Evolutionary conservation across 164 flowering plant genomes (phyloP).

Genomic region (Malania oleifera): DNA sequence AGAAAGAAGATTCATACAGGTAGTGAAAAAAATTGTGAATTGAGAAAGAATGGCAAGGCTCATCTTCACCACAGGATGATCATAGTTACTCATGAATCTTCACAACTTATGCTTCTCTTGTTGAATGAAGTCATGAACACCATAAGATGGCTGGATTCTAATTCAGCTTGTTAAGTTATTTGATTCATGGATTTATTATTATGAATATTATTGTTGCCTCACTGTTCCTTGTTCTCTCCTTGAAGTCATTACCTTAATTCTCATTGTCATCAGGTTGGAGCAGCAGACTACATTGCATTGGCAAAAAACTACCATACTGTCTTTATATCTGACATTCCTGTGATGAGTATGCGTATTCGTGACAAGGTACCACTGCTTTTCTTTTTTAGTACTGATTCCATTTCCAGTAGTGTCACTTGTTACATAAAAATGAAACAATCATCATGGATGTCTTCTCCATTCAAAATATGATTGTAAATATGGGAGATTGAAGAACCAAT

Average conservation of each 20-base stretch:
- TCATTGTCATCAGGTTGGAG: slow-evolving; percentile 60
- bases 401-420: too few species aligned
- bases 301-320: slow-evolving; percentile 85
- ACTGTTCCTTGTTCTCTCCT: not conserved
- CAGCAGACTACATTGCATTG: slow-evolving; percentile 95
- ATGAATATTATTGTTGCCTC: not conserved
- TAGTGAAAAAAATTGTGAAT: too few species aligned
- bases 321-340: slow-evolving; percentile 81
- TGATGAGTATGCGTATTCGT: slow-evolving; percentile 92
- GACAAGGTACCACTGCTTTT: slow-evolving; percentile 70
- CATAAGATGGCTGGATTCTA: not conserved
- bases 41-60: too few species aligned
- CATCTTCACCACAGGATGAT: too few species aligned
- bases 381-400: not conserved
- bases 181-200: not conserved
- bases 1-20: too few species aligned
- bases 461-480: too few species aligned
- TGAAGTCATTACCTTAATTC: not conserved
- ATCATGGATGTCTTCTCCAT: too few species aligned
- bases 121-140: not conserved
- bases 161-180: not conserved
- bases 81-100: not conserved
- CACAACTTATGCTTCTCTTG: not conserved
- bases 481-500: too few species aligned
- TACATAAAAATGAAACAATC: too few species aligned